Conservation (phyloP, 495 filamentous ascomycete genomes). For the Penicillium waksmanii region DNA sequence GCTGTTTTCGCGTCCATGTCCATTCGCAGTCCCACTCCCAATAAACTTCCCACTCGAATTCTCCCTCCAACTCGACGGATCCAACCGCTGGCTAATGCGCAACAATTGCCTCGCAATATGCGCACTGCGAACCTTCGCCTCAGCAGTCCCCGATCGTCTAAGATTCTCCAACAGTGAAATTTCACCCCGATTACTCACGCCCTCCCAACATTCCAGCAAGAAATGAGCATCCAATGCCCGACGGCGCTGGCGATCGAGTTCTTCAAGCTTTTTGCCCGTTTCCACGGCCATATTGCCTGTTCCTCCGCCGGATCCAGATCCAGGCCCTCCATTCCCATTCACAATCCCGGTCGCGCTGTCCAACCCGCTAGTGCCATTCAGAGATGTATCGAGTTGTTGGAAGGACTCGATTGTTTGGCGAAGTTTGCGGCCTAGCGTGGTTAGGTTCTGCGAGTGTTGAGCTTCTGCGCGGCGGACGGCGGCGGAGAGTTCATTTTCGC, state of each 20-base stretch:
- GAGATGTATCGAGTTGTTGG: constrained; percentile 79
- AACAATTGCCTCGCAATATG: constrained; percentile 87
- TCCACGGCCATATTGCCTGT: constrained; percentile 94
- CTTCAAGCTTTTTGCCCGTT: constrained; percentile 90
- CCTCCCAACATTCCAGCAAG: constrained; percentile 92
- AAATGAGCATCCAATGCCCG: constrained; percentile 93
- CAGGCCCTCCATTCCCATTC: too few relatives aligned
- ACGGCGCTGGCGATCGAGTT: constrained; percentile 87
- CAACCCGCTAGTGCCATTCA: constrained; percentile 55
- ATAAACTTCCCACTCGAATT: constrained; percentile 49
- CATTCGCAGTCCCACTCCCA: constrained; percentile 45
- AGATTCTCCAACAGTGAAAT: constrained; percentile 81
- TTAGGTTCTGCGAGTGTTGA: constrained; percentile 87
- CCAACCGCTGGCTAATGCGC: constrained; percentile 83
- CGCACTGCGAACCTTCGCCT: constrained; percentile 87
- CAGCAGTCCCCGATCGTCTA: constrained; percentile 73
- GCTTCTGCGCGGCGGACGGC: constrained; percentile 89
- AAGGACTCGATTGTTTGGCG: constrained; percentile 90
- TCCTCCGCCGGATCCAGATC: too few relatives aligned
- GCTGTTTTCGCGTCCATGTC: constrained; percentile 28
- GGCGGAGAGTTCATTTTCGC: constrained; percentile 86
- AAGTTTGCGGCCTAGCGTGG: constrained; percentile 81
- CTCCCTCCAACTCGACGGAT: constrained; percentile 70
- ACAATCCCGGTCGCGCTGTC: constrained; percentile 52
- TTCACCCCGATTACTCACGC: constrained; percentile 84